These are phyloP conservation scores for Fusarium albosuccineum DNA, from an alignment of 2,329 filamentous ascomycete genomes.

Conservation along the genomic window DNA sequence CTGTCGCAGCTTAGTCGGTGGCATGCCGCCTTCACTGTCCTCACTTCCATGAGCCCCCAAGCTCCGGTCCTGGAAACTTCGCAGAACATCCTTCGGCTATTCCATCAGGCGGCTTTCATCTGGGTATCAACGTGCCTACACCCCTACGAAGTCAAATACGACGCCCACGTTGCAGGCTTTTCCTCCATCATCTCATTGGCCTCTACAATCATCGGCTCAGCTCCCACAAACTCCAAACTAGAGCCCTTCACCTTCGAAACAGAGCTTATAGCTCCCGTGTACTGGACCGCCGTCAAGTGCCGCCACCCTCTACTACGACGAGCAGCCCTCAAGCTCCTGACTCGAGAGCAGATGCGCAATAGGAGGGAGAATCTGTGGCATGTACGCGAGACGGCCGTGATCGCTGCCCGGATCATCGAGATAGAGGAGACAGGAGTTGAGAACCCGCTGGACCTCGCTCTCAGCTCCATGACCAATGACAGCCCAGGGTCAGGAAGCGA, in stretches of 20 bases:
- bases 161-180: constrained; percentile 52
- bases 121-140: constrained; percentile 51
- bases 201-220: constrained; percentile 44
- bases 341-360: constrained; percentile 47
- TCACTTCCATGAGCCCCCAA: constrained; percentile 43
- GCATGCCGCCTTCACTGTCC: constrained; percentile 49
- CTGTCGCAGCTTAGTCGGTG: constrained; percentile 48
- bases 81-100: constrained; percentile 53
- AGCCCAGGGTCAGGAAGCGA: constrained; percentile 1
- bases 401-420: constrained; percentile 53
- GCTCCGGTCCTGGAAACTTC: constrained; percentile 24
- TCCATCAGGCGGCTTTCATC: constrained; percentile 52
- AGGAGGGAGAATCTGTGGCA: constrained; percentile 58
- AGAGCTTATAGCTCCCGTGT: constrained; percentile 57
- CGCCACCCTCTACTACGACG: constrained; percentile 57
- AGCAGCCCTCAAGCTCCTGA: constrained; percentile 54
- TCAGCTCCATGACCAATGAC: background rate
- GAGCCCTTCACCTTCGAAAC: constrained; percentile 58
- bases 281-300: constrained; percentile 57
- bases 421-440: constrained; percentile 49
- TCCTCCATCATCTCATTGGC: constrained; percentile 54
- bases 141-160: constrained; percentile 51
- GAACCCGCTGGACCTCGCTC: background rate
- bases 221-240: constrained; percentile 24
- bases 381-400: constrained; percentile 47